Percentiles rank a stretch among this genome's conserved stretches.
phyloP scores from a whole-genome alignment of 2,329 filamentous ascomycete species.

The Paracorniculantispora psalliotae region DNA sequence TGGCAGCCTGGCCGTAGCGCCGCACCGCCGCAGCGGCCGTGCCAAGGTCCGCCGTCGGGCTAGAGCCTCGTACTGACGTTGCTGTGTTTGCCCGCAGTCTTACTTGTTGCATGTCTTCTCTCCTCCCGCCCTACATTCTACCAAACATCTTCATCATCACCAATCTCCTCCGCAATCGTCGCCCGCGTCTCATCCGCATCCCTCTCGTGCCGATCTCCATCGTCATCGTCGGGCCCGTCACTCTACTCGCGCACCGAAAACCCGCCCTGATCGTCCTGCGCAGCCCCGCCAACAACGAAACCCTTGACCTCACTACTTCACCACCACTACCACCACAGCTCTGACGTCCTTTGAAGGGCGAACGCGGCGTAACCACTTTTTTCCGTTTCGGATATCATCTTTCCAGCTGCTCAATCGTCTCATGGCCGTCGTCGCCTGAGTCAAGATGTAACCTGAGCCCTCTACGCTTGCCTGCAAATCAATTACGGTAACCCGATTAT shows the following conservation, averaged over 20 bases:
- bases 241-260: neutral
- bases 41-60: slow-evolving; percentile 4
- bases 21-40: neutral
- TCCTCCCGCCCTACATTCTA: neutral
- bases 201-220: neutral
- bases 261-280: neutral
- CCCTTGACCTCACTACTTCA: neutral
- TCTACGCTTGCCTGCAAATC: neutral
- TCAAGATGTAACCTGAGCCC: slow-evolving; percentile 1
- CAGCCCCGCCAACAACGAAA: neutral
- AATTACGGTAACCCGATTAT: slow-evolving; percentile 18
- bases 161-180: neutral
- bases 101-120: neutral
- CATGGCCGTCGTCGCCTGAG: neutral
- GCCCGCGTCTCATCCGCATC: neutral
- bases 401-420: no score
- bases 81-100: slow-evolving; percentile 1
- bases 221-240: neutral
- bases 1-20: neutral
- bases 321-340: no score
- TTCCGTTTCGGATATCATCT: no score
- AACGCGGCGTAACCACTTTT: neutral
- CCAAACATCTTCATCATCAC: neutral
- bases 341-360: neutral
- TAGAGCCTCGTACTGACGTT: slow-evolving; percentile 7